Percentiles rank a stretch among this genome's conserved stretches.
Conservation (phyloP, 1,284 basidiomycete genomes). For the Trametes hirsuta region DNA sequence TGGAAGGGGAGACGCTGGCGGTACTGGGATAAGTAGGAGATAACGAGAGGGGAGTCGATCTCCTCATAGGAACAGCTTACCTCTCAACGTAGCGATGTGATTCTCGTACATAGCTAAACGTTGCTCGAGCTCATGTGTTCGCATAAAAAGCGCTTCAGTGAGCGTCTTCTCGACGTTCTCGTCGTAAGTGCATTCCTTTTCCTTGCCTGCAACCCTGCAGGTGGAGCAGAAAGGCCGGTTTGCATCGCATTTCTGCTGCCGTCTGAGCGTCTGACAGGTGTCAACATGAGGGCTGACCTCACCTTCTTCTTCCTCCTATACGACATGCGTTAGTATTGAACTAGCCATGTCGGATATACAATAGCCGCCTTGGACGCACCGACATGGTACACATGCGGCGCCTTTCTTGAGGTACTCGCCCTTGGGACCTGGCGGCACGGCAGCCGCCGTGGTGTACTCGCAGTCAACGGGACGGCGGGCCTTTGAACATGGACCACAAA, state of each 20-base stretch:
- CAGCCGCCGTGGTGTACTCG: constrained; percentile 18
- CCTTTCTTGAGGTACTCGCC: constrained; percentile 33
- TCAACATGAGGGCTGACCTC: neutral
- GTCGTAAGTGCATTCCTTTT: constrained; percentile 32
- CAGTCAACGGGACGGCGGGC: constrained; percentile 32
- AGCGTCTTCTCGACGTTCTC: constrained; percentile 29
- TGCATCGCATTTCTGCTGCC: constrained; percentile 34
- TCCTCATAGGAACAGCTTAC: neutral
- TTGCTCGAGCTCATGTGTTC: constrained; percentile 29
- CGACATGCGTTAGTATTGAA: neutral
- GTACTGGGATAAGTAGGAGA: neutral
- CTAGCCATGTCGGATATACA: neutral
- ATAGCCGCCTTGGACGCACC: constrained; percentile 18
- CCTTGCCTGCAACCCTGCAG: constrained; percentile 34
- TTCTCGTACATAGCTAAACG: constrained; percentile 27
- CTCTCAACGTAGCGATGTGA: neutral
- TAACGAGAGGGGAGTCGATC: neutral
- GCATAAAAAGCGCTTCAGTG: constrained; percentile 26
- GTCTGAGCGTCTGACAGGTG: neutral
- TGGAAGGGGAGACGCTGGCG: neutral
- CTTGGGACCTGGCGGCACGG: constrained; percentile 21
- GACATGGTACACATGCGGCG: constrained; percentile 32
- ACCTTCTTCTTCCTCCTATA: constrained; percentile 36
- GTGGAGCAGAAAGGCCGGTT: constrained; percentile 32
- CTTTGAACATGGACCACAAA: constrained; percentile 33